Conservation (phyloP, 2,329 filamentous ascomycete species). For the Xylaria sp. region DNA sequence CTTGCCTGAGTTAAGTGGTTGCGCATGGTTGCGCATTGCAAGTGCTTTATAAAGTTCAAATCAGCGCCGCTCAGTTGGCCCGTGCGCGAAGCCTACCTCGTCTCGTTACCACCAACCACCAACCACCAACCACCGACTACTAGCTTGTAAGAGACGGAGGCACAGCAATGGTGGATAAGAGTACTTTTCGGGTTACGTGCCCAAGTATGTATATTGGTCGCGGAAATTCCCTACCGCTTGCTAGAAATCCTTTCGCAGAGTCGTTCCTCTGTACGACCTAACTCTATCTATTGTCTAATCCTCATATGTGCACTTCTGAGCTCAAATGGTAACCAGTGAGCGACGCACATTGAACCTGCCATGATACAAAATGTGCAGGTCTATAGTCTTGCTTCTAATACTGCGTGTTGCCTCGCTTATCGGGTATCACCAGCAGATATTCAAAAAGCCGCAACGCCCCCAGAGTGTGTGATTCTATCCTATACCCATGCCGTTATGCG, state of each 20-base stretch:
- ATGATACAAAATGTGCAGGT: neutral
- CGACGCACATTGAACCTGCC: neutral
- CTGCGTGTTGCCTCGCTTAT: constrained; percentile 6
- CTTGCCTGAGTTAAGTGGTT: neutral
- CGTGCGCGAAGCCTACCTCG: constrained; percentile 13
- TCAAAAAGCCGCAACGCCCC: constrained; percentile 27
- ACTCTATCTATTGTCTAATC: neutral
- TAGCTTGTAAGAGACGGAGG: neutral
- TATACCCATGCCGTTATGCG: constrained; percentile 11
- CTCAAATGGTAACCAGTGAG: neutral
- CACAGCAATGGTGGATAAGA: neutral
- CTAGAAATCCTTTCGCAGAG: neutral
- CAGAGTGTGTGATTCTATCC: constrained; percentile 24
- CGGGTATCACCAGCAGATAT: constrained; percentile 11
- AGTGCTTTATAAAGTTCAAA: neutral
- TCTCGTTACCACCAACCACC: neutral
- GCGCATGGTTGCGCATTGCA: neutral
- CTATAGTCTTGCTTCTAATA: constrained; percentile 19
- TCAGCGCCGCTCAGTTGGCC: constrained; percentile 6
- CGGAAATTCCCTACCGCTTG: neutral
- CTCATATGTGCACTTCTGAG: neutral
- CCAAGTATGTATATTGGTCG: neutral
- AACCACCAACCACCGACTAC: neutral
- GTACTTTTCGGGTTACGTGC: neutral
- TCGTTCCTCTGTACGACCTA: neutral